Evolutionary conservation across 2,329 filamentous ascomycete species (phyloP).

Genomic region (Orbilia oligospora): DNA sequence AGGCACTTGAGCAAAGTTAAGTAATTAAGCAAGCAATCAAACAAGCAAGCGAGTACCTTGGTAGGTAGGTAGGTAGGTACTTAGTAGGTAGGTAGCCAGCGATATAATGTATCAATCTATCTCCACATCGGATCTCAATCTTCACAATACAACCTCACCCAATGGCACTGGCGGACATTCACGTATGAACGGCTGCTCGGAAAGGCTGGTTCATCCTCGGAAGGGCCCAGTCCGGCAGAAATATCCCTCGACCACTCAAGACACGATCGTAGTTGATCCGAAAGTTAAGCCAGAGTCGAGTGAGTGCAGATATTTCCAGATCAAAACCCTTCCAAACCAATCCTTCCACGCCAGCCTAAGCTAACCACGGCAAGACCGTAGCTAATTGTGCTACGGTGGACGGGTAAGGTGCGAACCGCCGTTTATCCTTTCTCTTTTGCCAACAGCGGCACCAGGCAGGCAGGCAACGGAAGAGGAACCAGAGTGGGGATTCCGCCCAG

Average conservation of each 20-base stretch:
- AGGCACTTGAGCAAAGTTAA: too few relatives aligned
- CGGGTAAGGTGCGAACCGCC: slow-evolving; percentile 51
- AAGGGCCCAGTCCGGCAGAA: slow-evolving; percentile 16
- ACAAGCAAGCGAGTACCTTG: too few relatives aligned
- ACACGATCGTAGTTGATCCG: slow-evolving; percentile 23
- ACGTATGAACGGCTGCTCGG: slow-evolving; percentile 14
- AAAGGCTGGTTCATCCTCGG: slow-evolving; percentile 8
- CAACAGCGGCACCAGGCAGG: slow-evolving; percentile 5
- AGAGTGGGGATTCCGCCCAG: slow-evolving; percentile 54
- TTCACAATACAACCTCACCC: background rate
- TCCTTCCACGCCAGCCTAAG: slow-evolving; percentile 23
- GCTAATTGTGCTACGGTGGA: slow-evolving; percentile 5
- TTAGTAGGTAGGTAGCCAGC: too few relatives aligned
- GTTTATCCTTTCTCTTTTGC: slow-evolving; percentile 61
- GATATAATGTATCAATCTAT: background rate
- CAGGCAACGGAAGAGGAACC: slow-evolving; percentile 21
- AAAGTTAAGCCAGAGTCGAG: background rate
- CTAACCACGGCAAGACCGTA: slow-evolving; percentile 14
- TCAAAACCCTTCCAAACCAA: slow-evolving; percentile 12
- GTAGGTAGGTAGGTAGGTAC: too few relatives aligned
- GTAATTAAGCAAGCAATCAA: background rate
- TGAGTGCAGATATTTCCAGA: slow-evolving; percentile 7
- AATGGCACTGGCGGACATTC: too few relatives aligned
- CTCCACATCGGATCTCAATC: background rate
- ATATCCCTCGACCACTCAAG: slow-evolving; percentile 16